A percentile compares a stretch with the other conserved stretches of the same genome.
phyloP scores from a whole-genome alignment of 2,329 filamentous ascomycete species.

The Cytospora piceae region DNA sequence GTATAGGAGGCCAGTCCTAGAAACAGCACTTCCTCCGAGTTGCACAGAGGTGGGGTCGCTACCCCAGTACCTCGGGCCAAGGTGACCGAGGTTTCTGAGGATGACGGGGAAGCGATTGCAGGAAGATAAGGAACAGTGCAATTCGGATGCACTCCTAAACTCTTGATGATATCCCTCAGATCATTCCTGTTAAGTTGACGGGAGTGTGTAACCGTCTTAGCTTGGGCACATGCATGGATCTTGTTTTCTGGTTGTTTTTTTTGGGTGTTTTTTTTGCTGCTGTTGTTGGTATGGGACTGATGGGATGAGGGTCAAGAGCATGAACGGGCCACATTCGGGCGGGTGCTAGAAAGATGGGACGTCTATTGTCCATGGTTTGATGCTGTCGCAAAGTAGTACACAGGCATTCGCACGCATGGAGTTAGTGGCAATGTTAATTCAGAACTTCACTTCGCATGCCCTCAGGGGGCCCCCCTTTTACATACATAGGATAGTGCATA shows the following conservation, averaged over 20 bases:
- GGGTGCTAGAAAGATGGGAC: constrained; percentile 1
- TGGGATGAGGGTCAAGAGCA: background rate
- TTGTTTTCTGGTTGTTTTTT: background rate
- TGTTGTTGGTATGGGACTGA: background rate
- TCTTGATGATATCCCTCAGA: background rate
- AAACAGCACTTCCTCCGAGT: constrained; percentile 7
- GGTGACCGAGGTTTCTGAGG: background rate
- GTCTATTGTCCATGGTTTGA: constrained; percentile 5
- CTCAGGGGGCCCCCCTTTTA: constrained; percentile 17
- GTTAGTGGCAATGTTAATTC: constrained; percentile 25
- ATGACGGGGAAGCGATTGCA: background rate
- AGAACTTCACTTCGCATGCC: background rate
- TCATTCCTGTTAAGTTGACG: background rate
- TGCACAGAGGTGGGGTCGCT: background rate
- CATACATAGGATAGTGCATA: background rate
- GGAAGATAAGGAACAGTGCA: background rate
- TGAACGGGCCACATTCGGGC: background rate
- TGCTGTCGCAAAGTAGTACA: constrained; percentile 12
- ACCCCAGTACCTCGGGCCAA: background rate
- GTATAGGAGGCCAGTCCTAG: constrained; percentile 34
- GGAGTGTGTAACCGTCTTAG: background rate
- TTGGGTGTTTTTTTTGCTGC: background rate
- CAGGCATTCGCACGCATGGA: constrained; percentile 25
- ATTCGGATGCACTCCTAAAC: background rate
- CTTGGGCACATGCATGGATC: background rate